A percentile compares a stretch with the other conserved stretches of the same genome.
phyloP scores from a whole-genome alignment of 345 rosid genomes.

The Murraya paniculata region DNA sequence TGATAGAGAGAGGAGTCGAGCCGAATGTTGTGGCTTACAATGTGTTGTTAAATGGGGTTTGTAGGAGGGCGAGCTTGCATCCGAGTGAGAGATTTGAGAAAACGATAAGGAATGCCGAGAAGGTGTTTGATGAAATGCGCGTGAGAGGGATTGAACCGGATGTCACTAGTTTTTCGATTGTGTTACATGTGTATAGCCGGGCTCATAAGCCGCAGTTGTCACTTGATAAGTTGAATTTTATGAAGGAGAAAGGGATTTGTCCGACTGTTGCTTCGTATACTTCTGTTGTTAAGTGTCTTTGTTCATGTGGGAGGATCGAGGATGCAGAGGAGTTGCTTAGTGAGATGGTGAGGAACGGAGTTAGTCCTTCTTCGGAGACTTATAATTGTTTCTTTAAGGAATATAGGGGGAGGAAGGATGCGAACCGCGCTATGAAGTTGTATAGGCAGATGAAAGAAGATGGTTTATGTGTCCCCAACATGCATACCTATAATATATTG shows the following conservation, averaged over 20 bases:
- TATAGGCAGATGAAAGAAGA: constrained; percentile 72
- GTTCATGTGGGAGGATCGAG: constrained; percentile 67
- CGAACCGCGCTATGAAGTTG: constrained; percentile 52
- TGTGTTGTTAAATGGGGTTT: constrained; percentile 72
- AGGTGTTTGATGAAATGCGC: constrained; percentile 80
- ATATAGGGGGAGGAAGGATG: constrained; percentile 76
- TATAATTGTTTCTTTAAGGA: constrained; percentile 91
- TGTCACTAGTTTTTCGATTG: constrained; percentile 69
- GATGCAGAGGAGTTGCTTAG: constrained; percentile 65
- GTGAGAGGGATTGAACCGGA: constrained; percentile 76
- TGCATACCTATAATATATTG: constrained; percentile 64
- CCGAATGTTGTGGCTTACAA: constrained; percentile 73
- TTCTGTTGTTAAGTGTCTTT: constrained; percentile 74
- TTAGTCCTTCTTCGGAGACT: constrained; percentile 56
- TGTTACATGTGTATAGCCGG: constrained; percentile 75
- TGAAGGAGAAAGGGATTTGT: constrained; percentile 65
- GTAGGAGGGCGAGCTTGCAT: constrained; percentile 75
- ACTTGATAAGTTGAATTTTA: constrained; percentile 62
- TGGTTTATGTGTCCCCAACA: constrained; percentile 35
- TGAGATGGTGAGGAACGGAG: constrained; percentile 62
- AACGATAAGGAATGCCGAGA: constrained; percentile 60
- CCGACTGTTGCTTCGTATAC: constrained; percentile 65
- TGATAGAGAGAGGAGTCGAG: constrained; percentile 61
- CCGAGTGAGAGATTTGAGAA: constrained; percentile 65
- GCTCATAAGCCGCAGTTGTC: constrained; percentile 78